Evolutionary conservation across 306 rosid species (phyloP).

Genomic region (Cucurbita argyrosperma): DNA sequence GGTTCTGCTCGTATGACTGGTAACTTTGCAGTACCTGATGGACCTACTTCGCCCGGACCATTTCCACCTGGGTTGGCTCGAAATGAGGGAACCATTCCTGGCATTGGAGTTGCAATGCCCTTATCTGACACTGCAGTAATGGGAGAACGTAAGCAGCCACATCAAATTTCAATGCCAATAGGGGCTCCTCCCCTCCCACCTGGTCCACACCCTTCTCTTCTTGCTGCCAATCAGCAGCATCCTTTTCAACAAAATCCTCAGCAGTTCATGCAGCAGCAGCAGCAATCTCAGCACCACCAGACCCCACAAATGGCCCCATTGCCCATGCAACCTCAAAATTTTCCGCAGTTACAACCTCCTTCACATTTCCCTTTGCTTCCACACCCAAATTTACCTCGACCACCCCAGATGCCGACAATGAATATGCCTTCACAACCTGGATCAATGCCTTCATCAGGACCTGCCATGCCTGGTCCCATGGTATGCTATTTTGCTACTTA

Average conservation of each 20-base stretch:
- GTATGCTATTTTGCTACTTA: constrained; percentile 21
- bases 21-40: constrained; percentile 57
- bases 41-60: constrained; percentile 86
- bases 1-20: constrained; percentile 51
- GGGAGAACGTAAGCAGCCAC: constrained; percentile 79
- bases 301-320: constrained; percentile 57
- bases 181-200: constrained; percentile 99
- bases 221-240: constrained; percentile 72
- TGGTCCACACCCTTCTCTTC: constrained; percentile 97
- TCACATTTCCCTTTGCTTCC: constrained; percentile 82
- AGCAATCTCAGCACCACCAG: constrained; percentile 9
- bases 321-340: constrained; percentile 66
- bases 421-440: constrained; percentile 66
- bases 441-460: constrained; percentile 37
- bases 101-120: constrained; percentile 94
- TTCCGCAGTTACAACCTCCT: constrained; percentile 74
- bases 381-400: constrained; percentile 77
- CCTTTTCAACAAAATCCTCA: constrained; percentile 73
- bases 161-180: constrained; percentile 47
- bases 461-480: constrained; percentile 66
- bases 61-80: constrained; percentile 74
- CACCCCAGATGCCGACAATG: constrained; percentile 64
- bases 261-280: constrained; percentile 58
- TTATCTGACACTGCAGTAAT: constrained; percentile 48
- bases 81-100: constrained; percentile 94